Conservation (phyloP, 176 grass and related monocot species). For the Bolboschoenus planiculmis region DNA sequence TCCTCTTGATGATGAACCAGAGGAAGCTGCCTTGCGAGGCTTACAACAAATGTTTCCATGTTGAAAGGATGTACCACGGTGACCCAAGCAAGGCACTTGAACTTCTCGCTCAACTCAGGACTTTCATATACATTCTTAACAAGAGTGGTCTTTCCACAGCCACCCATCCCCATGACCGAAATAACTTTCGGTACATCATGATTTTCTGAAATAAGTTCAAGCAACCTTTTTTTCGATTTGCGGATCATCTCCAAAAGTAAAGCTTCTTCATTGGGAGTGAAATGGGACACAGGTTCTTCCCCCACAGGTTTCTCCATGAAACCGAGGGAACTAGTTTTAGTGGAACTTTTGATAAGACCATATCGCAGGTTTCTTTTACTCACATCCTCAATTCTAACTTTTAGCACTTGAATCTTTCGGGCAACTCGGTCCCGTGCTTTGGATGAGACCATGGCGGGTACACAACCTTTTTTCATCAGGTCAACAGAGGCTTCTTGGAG, state of each 20-base stretch:
- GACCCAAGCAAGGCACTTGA: slow-evolving; percentile 25
- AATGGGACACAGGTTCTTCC: background rate
- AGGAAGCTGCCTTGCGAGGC: background rate
- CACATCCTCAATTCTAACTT: slow-evolving; percentile 19
- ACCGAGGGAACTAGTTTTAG: too few relatives aligned
- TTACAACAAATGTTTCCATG: background rate
- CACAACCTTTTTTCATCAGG: background rate
- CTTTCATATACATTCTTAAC: slow-evolving; percentile 9
- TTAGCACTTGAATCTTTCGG: slow-evolving; percentile 10
- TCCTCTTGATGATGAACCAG: background rate
- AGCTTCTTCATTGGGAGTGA: background rate
- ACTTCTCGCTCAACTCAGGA: background rate
- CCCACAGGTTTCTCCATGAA: too few relatives aligned
- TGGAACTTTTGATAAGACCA: background rate
- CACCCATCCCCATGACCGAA: slow-evolving; percentile 26
- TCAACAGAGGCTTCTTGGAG: background rate
- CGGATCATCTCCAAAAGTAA: background rate
- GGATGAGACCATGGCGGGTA: background rate
- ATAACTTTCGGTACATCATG: background rate
- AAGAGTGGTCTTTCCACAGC: slow-evolving; percentile 33
- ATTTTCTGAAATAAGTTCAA: background rate
- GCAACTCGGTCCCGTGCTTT: background rate
- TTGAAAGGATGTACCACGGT: slow-evolving; percentile 15
- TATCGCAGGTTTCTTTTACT: slow-evolving; percentile 25
- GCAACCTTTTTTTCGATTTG: background rate